Evolutionary conservation across 495 filamentous ascomycete species (phyloP).

Genomic region (Cenococcum geophilum): DNA sequence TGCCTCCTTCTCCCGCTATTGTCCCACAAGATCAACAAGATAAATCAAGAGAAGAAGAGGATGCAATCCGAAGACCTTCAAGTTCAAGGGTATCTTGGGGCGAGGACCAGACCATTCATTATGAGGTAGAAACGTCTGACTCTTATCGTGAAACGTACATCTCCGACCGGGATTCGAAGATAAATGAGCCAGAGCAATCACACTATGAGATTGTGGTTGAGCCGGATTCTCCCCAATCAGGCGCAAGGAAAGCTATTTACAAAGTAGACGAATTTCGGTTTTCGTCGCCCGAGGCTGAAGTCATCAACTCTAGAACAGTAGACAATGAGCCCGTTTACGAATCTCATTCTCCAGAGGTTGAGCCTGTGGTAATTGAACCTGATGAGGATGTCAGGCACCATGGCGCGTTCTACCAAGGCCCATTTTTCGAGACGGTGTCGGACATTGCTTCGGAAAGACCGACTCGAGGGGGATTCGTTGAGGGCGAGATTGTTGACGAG

Average conservation of each 20-base stretch:
- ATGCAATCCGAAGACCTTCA: constrained; percentile 5
- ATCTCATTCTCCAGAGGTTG: constrained; percentile 6
- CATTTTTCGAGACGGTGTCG: constrained; percentile 31
- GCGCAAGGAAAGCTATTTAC: constrained; percentile 16
- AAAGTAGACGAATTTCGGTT: constrained; percentile 3
- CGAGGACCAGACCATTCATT: constrained; percentile 36
- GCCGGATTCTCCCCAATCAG: constrained; percentile 21
- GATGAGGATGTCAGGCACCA: background rate
- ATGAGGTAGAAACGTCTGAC: constrained; percentile 37
- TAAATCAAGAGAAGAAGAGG: constrained; percentile 12
- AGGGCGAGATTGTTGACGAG: constrained; percentile 23
- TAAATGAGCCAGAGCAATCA: constrained; percentile 5
- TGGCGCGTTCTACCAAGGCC: constrained; percentile 17
- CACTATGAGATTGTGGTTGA: constrained; percentile 27
- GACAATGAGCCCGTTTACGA: constrained; percentile 7
- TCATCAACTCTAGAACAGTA: background rate
- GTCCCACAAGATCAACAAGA: constrained; percentile 15
- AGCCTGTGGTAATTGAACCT: constrained; percentile 10
- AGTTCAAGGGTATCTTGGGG: constrained; percentile 39
- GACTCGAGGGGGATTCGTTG: constrained; percentile 27
- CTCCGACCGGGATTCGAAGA: constrained; percentile 22
- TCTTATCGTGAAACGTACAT: constrained; percentile 31
- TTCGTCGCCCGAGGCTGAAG: background rate
- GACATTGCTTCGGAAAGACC: constrained; percentile 21
- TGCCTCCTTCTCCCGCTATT: constrained; percentile 25